Conservation (phyloP, 1,284 basidiomycete species). For the Leccinum solheimii region DNA sequence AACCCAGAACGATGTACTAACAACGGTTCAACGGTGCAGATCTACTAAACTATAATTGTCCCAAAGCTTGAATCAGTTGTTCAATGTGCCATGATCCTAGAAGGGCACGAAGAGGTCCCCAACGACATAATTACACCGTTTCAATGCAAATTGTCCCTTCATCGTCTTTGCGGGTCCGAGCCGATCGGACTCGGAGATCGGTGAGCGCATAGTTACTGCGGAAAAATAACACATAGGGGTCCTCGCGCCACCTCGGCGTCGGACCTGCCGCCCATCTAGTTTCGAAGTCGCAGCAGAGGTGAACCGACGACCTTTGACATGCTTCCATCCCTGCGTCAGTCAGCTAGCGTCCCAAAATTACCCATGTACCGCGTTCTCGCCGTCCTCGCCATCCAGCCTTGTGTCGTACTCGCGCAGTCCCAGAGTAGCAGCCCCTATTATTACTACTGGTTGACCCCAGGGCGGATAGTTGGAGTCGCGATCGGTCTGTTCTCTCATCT, state of each 20-base stretch:
- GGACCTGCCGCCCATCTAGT: neutral
- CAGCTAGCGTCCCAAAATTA: neutral
- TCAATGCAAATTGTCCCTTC: neutral
- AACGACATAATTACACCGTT: too few relatives aligned
- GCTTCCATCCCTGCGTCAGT: neutral
- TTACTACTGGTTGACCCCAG: conserved; percentile 27
- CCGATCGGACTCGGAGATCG: neutral
- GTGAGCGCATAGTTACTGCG: neutral
- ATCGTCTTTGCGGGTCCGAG: neutral
- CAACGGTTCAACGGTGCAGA: too few relatives aligned
- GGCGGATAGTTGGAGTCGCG: conserved; percentile 27
- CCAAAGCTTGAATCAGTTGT: too few relatives aligned
- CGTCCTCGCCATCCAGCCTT: conserved; percentile 1
- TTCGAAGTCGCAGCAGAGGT: neutral
- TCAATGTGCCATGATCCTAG: too few relatives aligned
- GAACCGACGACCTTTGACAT: neutral
- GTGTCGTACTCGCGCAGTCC: conserved; percentile 7
- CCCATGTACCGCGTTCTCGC: conserved; percentile 1
- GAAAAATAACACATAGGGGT: neutral
- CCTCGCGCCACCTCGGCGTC: neutral
- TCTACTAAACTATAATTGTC: too few relatives aligned
- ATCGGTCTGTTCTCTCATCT: conserved; percentile 19
- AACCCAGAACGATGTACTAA: too few relatives aligned
- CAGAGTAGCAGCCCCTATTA: neutral
- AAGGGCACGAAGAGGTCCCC: too few relatives aligned